Base-by-base conservation (phyloP, 164 flowering plant genomes). In the Macadamia integrifolia region DNA sequence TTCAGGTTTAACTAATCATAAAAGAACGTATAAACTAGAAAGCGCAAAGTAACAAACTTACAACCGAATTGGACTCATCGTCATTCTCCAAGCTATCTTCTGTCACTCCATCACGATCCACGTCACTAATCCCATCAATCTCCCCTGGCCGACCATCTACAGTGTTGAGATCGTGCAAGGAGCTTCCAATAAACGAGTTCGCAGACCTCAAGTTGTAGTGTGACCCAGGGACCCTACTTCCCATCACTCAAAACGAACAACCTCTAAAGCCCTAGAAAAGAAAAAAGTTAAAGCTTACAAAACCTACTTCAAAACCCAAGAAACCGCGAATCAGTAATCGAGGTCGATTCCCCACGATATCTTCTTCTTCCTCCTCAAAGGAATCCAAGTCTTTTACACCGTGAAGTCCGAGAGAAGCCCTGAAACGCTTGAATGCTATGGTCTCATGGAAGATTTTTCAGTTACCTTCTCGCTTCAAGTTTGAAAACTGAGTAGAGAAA, bases 101-200 rank as follows among this genome's bases (percentile, higher is more conserved):
- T 4, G 87, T 75, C 62, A 81, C 86, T 0, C 70, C 87, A 44
- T 81, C 85, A 9, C 79, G 84, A 61, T 80, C 82, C 3, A 83
- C 87, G 48, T 74, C 90, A 32, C 67, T 67, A 29, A 76, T 74
- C 44, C 74, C 73, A n/a, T 77, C 84, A 15, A 80, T 76, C 15
- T 78, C 85, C 0, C 77, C 77, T 6, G 80, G 70, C 48, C 81
- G 81, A 11, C 77, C 79, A 60, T 83, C 87, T 17, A 83, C 92
- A 32, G 87, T 74, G 74, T 88, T 87, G 62, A 85, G 89, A 75
- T 89, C 96, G 53, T 89, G 86, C 66, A 86, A 72, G 23, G 95
- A 82, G 76, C 71, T 75, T 13, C 76, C 87, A 28, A 88, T 78
- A 76, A 76, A 89, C 55, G 95, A 83, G 77, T 79, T 78, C 1